These are phyloP conservation scores for Thielaviopsis ethacetica DNA, from an alignment of 2,329 filamentous ascomycete species.

Conservation along the genomic window DNA sequence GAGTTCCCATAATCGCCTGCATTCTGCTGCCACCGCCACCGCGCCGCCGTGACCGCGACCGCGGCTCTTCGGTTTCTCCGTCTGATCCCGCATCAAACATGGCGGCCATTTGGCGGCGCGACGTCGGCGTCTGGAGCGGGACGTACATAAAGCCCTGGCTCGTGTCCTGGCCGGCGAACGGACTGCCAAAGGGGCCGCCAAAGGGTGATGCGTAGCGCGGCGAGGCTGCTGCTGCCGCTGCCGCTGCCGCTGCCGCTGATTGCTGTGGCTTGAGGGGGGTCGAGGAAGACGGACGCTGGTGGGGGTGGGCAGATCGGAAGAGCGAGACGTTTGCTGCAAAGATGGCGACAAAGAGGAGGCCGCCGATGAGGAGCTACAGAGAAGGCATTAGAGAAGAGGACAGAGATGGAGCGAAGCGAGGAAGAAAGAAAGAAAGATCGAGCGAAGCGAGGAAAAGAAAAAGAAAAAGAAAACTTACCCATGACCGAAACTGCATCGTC, in stretches of 20 bases:
- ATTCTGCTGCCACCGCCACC: not conserved
- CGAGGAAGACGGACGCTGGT: not conserved
- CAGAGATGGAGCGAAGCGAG: no score
- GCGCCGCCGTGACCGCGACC: conserved; percentile 5
- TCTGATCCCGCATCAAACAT: conserved; percentile 5
- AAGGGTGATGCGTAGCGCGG: not conserved
- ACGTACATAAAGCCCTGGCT: conserved; percentile 26
- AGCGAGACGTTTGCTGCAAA: conserved; percentile 35
- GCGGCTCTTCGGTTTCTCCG: conserved; percentile 4
- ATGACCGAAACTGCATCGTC: conserved; percentile 68
- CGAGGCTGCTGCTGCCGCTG: no score
- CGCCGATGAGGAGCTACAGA: conserved; percentile 33
- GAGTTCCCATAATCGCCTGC: conserved; percentile 7
- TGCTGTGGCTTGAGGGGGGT: not conserved
- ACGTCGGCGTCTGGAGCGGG: conserved; percentile 24
- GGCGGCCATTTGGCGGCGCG: conserved; percentile 19
- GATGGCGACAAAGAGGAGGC: conserved; percentile 30
- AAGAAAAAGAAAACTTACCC: conserved; percentile 25
- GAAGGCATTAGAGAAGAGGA: no score
- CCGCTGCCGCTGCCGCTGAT: no score
- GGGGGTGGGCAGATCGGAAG: conserved; percentile 8
- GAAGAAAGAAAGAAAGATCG: not conserved
- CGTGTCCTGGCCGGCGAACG: conserved; percentile 10
- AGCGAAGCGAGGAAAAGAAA: not conserved
- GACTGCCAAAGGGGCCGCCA: not conserved